phyloP scores from a whole-genome alignment of 2,329 filamentous ascomycete species.

The Trichoderma gracile region DNA sequence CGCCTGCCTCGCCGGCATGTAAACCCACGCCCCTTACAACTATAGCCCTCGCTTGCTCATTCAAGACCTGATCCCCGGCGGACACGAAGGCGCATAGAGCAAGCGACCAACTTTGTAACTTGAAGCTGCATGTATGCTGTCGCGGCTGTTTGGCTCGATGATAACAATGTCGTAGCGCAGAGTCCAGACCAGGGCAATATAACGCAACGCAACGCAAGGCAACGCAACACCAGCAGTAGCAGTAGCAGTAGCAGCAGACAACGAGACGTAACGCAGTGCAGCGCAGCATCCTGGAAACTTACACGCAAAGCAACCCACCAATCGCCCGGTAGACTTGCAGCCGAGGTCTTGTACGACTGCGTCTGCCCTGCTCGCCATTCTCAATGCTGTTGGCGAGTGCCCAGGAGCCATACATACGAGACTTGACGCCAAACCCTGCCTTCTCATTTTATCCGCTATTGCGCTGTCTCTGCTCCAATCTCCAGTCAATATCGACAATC shows the following conservation, averaged over 20 bases:
- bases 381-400: too few relatives aligned
- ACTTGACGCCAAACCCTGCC: constrained; percentile 12
- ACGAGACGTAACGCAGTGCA: neutral
- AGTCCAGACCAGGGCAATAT: neutral
- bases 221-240: neutral
- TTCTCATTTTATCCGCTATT: constrained; percentile 8
- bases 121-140: neutral
- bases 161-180: constrained; percentile 22
- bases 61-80: neutral
- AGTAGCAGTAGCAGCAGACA: neutral
- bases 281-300: neutral
- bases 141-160: neutral
- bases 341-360: too few relatives aligned
- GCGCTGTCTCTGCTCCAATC: neutral
- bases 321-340: neutral
- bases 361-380: too few relatives aligned
- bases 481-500: constrained; percentile 16
- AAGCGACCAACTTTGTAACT: neutral
- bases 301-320: constrained; percentile 7
- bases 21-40: neutral
- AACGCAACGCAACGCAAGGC: constrained; percentile 14
- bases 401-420: neutral
- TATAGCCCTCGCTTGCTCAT: neutral
- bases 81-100: neutral
- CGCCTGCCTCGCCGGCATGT: constrained; percentile 4